A percentile compares a stretch with the other conserved stretches of the same genome.
Conservation (phyloP, 805 yeast species). For the Vanderwaltozyma tropicalis region DNA sequence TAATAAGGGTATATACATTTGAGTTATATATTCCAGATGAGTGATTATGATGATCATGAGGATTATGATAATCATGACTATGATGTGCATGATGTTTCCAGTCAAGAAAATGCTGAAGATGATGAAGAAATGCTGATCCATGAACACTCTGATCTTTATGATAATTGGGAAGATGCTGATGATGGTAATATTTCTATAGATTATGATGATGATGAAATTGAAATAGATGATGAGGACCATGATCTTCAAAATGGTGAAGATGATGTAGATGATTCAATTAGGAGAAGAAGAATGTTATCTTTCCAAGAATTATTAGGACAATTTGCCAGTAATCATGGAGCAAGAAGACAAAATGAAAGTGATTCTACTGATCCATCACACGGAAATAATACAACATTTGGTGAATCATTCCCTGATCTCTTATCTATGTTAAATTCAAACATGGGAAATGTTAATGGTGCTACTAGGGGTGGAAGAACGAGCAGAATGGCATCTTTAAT, state of each 20-base stretch:
- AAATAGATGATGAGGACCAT: constrained; percentile 12
- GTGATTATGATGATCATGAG: no score
- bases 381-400: constrained; percentile 11
- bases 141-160: no score
- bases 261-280: background rate
- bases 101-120: no score
- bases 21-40: no score
- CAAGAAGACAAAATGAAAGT: no score
- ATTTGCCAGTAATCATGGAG: constrained; percentile 5
- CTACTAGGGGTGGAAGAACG: constrained; percentile 7
- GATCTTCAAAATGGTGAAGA: constrained; percentile 12
- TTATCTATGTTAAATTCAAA: constrained; percentile 10
- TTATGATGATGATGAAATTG: no score
- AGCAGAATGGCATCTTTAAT: constrained; percentile 20
- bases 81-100: no score
- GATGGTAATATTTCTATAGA: no score
- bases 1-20: no score
- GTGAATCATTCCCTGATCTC: constrained; percentile 33
- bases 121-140: no score
- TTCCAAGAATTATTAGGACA: constrained; percentile 11
- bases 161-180: no score
- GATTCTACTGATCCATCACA: background rate
- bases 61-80: no score
- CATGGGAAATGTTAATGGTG: constrained; percentile 7
- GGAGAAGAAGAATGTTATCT: background rate